phyloP scores from a whole-genome alignment of 352 stramenopile species.

The Globisporangium echinulatum region DNA sequence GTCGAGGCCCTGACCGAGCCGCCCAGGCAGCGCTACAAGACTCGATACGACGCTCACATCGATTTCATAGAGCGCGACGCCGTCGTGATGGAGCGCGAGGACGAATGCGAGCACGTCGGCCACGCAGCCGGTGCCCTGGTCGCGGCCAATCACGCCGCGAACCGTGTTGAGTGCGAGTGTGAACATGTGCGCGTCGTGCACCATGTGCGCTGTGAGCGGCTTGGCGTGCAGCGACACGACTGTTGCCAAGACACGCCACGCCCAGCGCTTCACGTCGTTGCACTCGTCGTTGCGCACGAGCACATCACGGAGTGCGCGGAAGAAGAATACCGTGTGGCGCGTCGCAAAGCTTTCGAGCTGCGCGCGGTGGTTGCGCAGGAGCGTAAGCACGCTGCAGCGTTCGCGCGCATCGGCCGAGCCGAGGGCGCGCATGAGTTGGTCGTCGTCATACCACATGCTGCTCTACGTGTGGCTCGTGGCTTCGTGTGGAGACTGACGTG shows the following conservation, averaged over 20 bases:
- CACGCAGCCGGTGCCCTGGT: background rate
- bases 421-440: conserved; percentile 1
- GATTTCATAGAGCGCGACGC: background rate
- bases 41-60: background rate
- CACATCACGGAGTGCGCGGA: background rate
- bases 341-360: conserved; percentile 3
- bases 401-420: background rate
- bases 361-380: background rate
- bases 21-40: background rate
- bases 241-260: background rate
- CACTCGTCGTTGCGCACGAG: background rate
- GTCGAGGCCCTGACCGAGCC: conserved; percentile 3
- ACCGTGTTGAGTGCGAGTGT: conserved; percentile 1
- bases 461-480: too few relatives aligned
- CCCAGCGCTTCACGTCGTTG: background rate
- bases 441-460: background rate
- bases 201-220: background rate
- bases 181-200: background rate
- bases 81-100: background rate
- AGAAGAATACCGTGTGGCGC: conserved; percentile 2
- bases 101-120: conserved; percentile 4
- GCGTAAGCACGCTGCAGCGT: background rate
- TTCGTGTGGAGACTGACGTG: too few relatives aligned
- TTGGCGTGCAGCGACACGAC: conserved; percentile 2
- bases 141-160: background rate